These are phyloP conservation scores for Calycina marina DNA, from an alignment of 2,329 filamentous ascomycete genomes.

Conservation along the genomic window DNA sequence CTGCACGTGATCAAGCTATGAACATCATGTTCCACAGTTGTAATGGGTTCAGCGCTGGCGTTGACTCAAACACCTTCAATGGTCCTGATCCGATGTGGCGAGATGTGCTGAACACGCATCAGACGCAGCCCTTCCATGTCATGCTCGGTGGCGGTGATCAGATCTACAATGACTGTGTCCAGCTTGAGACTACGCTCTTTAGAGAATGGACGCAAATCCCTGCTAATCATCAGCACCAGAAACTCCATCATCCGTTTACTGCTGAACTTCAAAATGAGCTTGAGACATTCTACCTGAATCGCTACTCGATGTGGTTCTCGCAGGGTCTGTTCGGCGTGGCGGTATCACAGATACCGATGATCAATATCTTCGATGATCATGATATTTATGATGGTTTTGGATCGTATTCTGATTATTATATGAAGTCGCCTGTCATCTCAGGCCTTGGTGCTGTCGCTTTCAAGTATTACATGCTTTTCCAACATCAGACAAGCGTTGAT, in stretches of 20 bases:
- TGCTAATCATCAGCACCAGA: slow-evolving; percentile 59
- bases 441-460: slow-evolving; percentile 84
- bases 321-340: slow-evolving; percentile 90
- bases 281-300: slow-evolving; percentile 74
- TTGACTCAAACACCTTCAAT: slow-evolving; percentile 66
- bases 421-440: slow-evolving; percentile 78
- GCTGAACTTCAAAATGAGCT: slow-evolving; percentile 75
- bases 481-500: slow-evolving; percentile 75
- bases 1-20: slow-evolving; percentile 72
- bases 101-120: slow-evolving; percentile 85
- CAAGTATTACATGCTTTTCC: slow-evolving; percentile 98
- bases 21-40: slow-evolving; percentile 99
- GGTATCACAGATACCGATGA: slow-evolving; percentile 89
- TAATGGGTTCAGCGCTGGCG: slow-evolving; percentile 81
- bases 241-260: slow-evolving; percentile 66
- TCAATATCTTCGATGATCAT: slow-evolving; percentile 97
- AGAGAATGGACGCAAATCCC: slow-evolving; percentile 64
- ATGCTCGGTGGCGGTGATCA: slow-evolving; percentile 98
- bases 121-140: slow-evolving; percentile 85
- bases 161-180: slow-evolving; percentile 83
- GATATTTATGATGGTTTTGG: slow-evolving; percentile 86
- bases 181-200: slow-evolving; percentile 62
- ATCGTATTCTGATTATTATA: slow-evolving; percentile 83
- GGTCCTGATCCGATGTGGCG: slow-evolving; percentile 95
- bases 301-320: slow-evolving; percentile 91